These are phyloP conservation scores for Calonectria leucothoes DNA, from an alignment of 2,329 filamentous ascomycete species.

Conservation along the genomic window DNA sequence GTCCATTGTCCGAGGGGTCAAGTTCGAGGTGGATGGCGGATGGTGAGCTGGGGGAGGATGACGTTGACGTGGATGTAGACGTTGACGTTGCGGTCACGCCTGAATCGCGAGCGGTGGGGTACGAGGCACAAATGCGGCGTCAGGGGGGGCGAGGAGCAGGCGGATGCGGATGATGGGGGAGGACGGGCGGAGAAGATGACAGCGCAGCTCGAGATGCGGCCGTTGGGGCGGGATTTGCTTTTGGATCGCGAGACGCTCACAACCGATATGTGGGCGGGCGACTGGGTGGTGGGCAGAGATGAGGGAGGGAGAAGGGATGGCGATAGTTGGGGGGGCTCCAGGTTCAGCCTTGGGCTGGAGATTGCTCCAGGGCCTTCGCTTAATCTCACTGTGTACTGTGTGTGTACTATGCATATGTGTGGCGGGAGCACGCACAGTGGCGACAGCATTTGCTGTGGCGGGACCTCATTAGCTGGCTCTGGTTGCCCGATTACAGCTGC, in stretches of 20 bases:
- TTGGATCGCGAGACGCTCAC: constrained; percentile 16
- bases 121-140: constrained; percentile 44
- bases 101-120: constrained; percentile 45
- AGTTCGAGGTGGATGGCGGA: constrained; percentile 30
- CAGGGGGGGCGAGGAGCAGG: constrained; percentile 31
- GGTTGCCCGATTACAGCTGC: constrained; percentile 4
- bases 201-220: constrained; percentile 2
- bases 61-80: constrained; percentile 36
- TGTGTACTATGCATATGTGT: constrained; percentile 28
- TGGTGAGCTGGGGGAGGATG: constrained; percentile 37
- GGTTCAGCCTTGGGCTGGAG: constrained; percentile 30
- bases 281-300: constrained; percentile 20
- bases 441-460: constrained; percentile 19
- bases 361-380: constrained; percentile 28
- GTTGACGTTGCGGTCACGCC: constrained; percentile 48
- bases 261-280: constrained; percentile 12
- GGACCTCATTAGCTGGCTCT: constrained; percentile 11
- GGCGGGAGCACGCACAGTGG: constrained; percentile 28
- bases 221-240: neutral
- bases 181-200: neutral
- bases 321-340: constrained; percentile 20
- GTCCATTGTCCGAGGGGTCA: constrained; percentile 72
- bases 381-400: constrained; percentile 23
- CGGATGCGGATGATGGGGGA: constrained; percentile 22
- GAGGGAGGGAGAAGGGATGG: constrained; percentile 24